A percentile compares a stretch with the other conserved stretches of the same genome.
These are phyloP conservation scores for Neurospora sp. DNA, from an alignment of 495 filamentous ascomycete genomes.

Conservation along the genomic window DNA sequence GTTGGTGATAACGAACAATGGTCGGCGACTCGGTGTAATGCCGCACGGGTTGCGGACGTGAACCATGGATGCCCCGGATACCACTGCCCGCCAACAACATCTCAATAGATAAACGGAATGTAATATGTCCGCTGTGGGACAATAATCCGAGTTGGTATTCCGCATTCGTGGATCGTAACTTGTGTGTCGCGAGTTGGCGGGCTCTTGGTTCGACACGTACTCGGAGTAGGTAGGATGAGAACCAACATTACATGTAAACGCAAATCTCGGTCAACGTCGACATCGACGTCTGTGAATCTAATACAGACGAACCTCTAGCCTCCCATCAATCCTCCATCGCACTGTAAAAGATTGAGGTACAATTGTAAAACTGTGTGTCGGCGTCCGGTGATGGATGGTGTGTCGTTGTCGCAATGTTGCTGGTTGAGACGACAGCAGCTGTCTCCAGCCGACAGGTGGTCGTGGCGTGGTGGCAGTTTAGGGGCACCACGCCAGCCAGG, in stretches of 20 bases:
- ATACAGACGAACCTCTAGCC: not conserved
- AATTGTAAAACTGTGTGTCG: not conserved
- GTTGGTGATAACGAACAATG: not conserved
- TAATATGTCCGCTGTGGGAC: not conserved
- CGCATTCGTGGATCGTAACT: not conserved
- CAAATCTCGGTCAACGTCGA: not conserved
- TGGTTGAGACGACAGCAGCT: not conserved
- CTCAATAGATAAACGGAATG: not conserved
- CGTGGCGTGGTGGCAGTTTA: not conserved
- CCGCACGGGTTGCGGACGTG: not conserved
- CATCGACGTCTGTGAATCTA: not conserved
- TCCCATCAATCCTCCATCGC: not conserved
- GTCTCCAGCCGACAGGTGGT: not conserved
- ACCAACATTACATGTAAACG: not conserved
- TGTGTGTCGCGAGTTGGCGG: not conserved
- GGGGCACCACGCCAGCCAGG: not conserved
- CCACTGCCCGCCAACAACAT: not conserved
- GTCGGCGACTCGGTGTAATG: too few relatives aligned
- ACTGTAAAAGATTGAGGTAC: too few relatives aligned
- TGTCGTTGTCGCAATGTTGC: not conserved
- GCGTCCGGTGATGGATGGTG: not conserved
- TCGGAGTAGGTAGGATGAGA: not conserved
- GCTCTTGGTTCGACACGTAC: not conserved
- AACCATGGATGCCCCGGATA: not conserved
- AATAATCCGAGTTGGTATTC: not conserved